Evolutionary conservation across 805 yeast genomes (phyloP), one percentile per base, ranked within the genome.

Genomic region (Komagataella kurtzmanii): DNA sequence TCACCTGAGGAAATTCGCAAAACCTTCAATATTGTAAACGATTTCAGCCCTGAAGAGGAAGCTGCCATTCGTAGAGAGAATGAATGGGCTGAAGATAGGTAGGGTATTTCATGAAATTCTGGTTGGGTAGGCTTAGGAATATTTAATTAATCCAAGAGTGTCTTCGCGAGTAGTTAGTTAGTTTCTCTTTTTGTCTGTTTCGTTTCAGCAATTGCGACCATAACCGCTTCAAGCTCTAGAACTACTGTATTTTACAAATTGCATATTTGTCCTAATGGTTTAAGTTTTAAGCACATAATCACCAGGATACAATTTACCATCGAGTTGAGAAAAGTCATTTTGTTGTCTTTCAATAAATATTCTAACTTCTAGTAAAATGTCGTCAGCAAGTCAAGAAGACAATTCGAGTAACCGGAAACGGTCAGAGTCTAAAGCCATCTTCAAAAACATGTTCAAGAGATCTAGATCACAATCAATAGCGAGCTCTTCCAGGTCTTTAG

Each of bases 1-100:
- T 75, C 86, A 0, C 89, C 90, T 7, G 90, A 83, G 63, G 90
- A 85, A 62, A 82, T 85, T 58, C 75, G 91, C 67, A 80, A 83
- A 65, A 82, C 88, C 2, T 85, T 85, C 68, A 85, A 85, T 64
- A 84, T 85, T 56, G 87, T 81, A 50, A 85, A 85, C 61, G 95
- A 86, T 61, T 86, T 86, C 66, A 81, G 86, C 24, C 88, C 91
- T 4, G 95, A 86, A 64, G 93, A 86, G 65, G 93, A 86, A 68
- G 89, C 88, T 50, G 91, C 91, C 10, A 85, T 86, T 53, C 81
- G 85, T 64, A 80, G 89, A 66, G 95, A 86, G 65, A 86, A 86
- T 61, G 95, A 86, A 66, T 86, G 95, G 95, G 95, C 95, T 21
- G 93, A 85, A 62, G 91, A 85, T 62, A 84, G 91, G 65, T 83